phyloP scores from a whole-genome alignment of 306 rosid genomes.

The Pterocarpus santalinus region DNA sequence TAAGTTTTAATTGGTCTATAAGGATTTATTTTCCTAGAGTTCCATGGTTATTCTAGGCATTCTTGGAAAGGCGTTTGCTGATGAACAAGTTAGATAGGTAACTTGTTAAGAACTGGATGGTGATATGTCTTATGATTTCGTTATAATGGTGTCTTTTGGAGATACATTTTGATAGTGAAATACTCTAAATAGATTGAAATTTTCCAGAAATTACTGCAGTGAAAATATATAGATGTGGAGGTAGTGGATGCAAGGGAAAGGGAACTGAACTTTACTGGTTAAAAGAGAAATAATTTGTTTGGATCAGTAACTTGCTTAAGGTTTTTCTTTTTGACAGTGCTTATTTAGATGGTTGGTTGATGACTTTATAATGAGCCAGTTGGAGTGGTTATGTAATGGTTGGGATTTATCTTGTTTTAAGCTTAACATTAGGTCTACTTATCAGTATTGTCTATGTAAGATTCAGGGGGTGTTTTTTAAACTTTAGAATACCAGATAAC shows the following conservation, averaged over 20 bases:
- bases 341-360: not conserved
- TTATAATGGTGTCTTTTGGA: not conserved
- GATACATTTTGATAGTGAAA: slow-evolving; percentile 4
- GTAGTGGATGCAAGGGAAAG: not conserved
- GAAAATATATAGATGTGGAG: not conserved
- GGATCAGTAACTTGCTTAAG: not conserved
- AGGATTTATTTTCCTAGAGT: slow-evolving; percentile 11
- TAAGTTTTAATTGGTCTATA: not conserved
- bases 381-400: not conserved
- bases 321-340: not conserved
- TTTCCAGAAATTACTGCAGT: not conserved
- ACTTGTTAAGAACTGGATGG: slow-evolving; percentile 16
- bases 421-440: slow-evolving; percentile 1
- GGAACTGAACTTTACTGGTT: slow-evolving; percentile 3
- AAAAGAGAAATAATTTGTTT: not conserved
- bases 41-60: not conserved
- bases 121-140: slow-evolving; percentile 16
- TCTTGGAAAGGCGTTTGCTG: slow-evolving; percentile 4
- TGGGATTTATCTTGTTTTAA: not conserved
- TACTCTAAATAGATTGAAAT: not conserved
- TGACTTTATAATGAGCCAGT: not conserved
- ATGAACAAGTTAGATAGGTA: not conserved
- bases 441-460: not conserved
- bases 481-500: not conserved
- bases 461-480: not conserved